Evolutionary conservation across 306 rosid genomes (phyloP).

Genomic region (Quercus ilex): DNA sequence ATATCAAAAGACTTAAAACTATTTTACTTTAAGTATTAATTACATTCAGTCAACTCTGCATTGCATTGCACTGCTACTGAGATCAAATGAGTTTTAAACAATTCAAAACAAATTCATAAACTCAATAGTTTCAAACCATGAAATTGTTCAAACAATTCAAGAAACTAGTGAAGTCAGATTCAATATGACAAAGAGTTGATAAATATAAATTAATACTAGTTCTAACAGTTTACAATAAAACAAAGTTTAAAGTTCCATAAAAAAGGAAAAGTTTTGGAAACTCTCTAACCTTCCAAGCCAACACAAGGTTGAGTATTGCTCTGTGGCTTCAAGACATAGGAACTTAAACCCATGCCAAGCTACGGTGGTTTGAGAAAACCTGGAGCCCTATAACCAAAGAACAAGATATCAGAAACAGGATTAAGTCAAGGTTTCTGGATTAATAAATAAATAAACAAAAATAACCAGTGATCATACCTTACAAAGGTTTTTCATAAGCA

Average conservation of each 20-base stretch:
- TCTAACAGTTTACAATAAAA: not conserved
- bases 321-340: slow-evolving; percentile 60
- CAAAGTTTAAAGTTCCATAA: not conserved
- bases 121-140: too few species aligned
- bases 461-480: too few species aligned
- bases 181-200: not conserved
- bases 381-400: slow-evolving; percentile 60
- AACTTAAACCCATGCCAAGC: slow-evolving; percentile 82
- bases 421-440: slow-evolving; percentile 11
- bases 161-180: too few species aligned
- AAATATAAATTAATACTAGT: not conserved
- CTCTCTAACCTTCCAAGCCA: slow-evolving; percentile 83
- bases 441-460: not conserved
- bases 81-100: too few species aligned
- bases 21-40: too few species aligned
- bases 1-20: too few species aligned
- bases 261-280: not conserved
- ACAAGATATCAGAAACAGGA: slow-evolving; percentile 24
- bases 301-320: slow-evolving; percentile 53
- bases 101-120: too few species aligned
- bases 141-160: too few species aligned
- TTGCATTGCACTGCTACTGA: too few species aligned
- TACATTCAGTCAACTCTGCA: too few species aligned
- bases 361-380: slow-evolving; percentile 90
- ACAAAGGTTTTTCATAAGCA: too few species aligned